phyloP scores from a whole-genome alignment of 345 rosid genomes.

The sweet orange (Citrus sinensis) region DNA sequence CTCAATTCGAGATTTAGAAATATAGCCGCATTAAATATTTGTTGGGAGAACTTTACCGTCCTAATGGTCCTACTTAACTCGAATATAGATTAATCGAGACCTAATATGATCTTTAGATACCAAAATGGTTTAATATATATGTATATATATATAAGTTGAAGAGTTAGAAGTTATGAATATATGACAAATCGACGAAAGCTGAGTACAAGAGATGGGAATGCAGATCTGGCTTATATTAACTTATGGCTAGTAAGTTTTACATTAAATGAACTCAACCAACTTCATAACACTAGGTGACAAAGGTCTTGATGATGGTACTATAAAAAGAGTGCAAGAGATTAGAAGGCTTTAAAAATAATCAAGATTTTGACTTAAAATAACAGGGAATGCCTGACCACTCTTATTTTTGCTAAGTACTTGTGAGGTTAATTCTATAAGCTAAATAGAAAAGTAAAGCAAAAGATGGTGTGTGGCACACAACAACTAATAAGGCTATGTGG shows the following conservation, averaged over 20 bases:
- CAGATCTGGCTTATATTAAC: not conserved
- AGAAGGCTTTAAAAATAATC: slow-evolving; percentile 8
- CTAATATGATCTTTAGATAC: accelerated
- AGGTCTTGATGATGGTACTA: not conserved
- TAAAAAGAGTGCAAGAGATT: slow-evolving; percentile 13
- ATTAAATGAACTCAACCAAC: slow-evolving; percentile 12
- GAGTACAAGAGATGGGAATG: not conserved
- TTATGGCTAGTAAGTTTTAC: not conserved
- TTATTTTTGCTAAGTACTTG: not conserved
- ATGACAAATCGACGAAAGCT: not conserved
- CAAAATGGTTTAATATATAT: too few species aligned
- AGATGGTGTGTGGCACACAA: not conserved
- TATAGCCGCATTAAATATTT: accelerated
- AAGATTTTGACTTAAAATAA: not conserved
- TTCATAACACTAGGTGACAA: not conserved
- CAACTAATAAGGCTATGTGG: not conserved
- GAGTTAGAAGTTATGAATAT: not conserved
- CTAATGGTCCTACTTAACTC: accelerated
- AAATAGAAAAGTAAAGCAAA: not conserved
- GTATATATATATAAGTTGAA: too few species aligned
- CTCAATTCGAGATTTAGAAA: accelerated
- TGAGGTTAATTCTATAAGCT: not conserved
- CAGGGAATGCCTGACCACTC: not conserved
- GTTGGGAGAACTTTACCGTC: accelerated
- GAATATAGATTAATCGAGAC: accelerated